These are phyloP conservation scores for Peniophora sp. DNA, from an alignment of 1,284 basidiomycete species.

Conservation along the genomic window DNA sequence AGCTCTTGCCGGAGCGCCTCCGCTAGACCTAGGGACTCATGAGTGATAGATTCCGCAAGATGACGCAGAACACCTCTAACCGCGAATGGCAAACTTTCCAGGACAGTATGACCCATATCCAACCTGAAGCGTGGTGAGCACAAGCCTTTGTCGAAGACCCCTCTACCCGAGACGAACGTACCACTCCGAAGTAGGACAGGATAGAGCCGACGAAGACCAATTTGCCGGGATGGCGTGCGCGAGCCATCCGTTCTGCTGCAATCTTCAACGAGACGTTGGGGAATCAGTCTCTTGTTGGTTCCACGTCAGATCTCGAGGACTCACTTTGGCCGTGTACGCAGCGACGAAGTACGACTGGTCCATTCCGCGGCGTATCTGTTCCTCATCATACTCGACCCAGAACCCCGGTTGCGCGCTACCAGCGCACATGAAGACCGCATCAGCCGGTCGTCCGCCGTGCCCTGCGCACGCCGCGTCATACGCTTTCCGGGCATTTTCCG, in stretches of 20 bases:
- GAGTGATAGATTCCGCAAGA: conserved; percentile 2
- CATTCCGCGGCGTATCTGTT: conserved; percentile 55
- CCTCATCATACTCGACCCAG: conserved; percentile 62
- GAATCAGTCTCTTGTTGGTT: background rate
- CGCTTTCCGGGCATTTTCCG: conserved; percentile 44
- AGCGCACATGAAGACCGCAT: conserved; percentile 75
- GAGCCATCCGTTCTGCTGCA: conserved; percentile 65
- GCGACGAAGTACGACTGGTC: conserved; percentile 62
- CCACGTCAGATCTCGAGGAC: conserved; percentile 16
- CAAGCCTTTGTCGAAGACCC: no score
- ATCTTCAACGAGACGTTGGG: conserved; percentile 37
- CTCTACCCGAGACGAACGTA: conserved; percentile 17
- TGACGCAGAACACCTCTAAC: conserved; percentile 38
- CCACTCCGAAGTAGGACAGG: conserved; percentile 75
- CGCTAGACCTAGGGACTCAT: conserved; percentile 60
- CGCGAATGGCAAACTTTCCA: conserved; percentile 85
- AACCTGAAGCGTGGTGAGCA: no score
- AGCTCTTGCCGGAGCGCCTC: conserved; percentile 83
- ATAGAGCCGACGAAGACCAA: conserved; percentile 81
- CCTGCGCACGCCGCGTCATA: conserved; percentile 49
- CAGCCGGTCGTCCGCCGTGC: conserved; percentile 52
- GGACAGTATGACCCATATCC: conserved; percentile 87
- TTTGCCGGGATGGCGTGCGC: conserved; percentile 48
- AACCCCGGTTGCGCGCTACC: conserved; percentile 63
- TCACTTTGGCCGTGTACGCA: conserved; percentile 74